A percentile compares a stretch with the other conserved stretches of the same genome.
Conservation (phyloP, 495 filamentous ascomycete species). For the Aspergillus nanangensis region DNA sequence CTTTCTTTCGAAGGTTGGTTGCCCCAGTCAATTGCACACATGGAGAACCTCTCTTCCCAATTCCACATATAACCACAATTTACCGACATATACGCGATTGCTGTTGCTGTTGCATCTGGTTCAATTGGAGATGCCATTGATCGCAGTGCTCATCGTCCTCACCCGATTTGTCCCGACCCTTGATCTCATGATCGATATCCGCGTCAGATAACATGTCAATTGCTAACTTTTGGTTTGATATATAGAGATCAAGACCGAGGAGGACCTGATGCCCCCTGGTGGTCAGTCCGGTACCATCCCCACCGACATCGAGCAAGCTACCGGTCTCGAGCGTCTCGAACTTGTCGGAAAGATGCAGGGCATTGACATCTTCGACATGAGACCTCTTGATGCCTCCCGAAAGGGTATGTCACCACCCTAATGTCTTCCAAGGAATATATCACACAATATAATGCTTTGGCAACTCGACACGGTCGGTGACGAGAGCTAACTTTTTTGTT, state of each 20-base stretch:
- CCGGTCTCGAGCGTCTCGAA: constrained; percentile 96
- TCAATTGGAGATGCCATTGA: too few relatives aligned
- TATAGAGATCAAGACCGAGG: constrained; percentile 75
- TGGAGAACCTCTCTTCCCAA: too few relatives aligned
- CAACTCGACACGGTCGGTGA: not conserved
- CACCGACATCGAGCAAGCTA: constrained; percentile 89
- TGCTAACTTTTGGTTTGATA: constrained; percentile 8
- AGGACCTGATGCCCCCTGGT: constrained; percentile 82
- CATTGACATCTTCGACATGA: constrained; percentile 97
- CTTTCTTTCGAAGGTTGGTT: constrained; percentile 41
- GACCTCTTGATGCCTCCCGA: constrained; percentile 85
- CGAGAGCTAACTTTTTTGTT: not conserved
- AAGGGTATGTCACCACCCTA: constrained; percentile 54
- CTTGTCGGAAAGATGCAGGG: constrained; percentile 99
- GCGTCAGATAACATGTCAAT: not conserved
- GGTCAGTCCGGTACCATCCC: constrained; percentile 78
- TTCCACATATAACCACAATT: too few relatives aligned
- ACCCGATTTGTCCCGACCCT: not conserved
- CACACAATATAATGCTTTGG: not conserved
- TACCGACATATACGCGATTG: too few relatives aligned
- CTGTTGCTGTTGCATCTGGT: too few relatives aligned
- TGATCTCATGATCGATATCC: not conserved
- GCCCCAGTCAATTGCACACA: constrained; percentile 16
- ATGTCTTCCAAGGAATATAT: not conserved
- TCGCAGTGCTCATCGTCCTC: too few relatives aligned